Evolutionary conservation across 164 flowering plant genomes (phyloP).

Genomic region (Tetracentron sinense): DNA sequence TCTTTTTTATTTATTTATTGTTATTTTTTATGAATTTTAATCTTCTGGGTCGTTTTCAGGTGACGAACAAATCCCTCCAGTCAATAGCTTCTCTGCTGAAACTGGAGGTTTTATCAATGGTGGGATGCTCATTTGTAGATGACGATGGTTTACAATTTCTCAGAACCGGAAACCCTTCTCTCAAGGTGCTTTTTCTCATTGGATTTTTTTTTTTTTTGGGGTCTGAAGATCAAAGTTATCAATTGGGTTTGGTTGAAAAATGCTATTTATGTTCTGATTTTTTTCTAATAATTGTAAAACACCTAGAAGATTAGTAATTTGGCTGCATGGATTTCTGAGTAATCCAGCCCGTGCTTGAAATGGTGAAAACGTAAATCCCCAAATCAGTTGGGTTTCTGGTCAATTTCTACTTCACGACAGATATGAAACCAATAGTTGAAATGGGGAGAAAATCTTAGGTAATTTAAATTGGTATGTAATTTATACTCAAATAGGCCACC

Average conservation of each 20-base stretch:
- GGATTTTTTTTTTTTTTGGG: too few relatives aligned
- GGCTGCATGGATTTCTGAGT: not conserved
- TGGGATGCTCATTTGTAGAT: constrained; percentile 23
- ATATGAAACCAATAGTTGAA: not conserved
- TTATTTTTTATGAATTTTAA: too few relatives aligned
- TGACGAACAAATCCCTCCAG: constrained; percentile 20
- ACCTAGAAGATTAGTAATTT: too few relatives aligned
- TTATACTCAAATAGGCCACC: not conserved
- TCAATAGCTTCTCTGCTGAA: constrained; percentile 22
- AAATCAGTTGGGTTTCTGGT: not conserved
- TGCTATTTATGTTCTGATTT: too few relatives aligned
- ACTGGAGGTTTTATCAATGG: constrained; percentile 23
- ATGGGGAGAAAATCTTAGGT: not conserved
- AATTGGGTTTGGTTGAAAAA: too few relatives aligned
- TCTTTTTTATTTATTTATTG: too few relatives aligned
- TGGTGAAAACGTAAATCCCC: not conserved
- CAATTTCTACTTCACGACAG: not conserved
- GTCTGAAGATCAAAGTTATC: too few relatives aligned
- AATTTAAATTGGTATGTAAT: not conserved
- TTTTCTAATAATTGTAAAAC: too few relatives aligned
- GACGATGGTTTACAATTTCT: constrained; percentile 24
- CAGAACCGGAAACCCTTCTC: constrained; percentile 12
- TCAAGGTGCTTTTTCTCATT: not conserved
- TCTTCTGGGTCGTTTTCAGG: constrained; percentile 13
- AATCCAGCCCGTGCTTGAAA: not conserved